These are phyloP conservation scores for Saccharomycopsis sp. DNA, from an alignment of 805 yeast species.

Conservation along the genomic window DNA sequence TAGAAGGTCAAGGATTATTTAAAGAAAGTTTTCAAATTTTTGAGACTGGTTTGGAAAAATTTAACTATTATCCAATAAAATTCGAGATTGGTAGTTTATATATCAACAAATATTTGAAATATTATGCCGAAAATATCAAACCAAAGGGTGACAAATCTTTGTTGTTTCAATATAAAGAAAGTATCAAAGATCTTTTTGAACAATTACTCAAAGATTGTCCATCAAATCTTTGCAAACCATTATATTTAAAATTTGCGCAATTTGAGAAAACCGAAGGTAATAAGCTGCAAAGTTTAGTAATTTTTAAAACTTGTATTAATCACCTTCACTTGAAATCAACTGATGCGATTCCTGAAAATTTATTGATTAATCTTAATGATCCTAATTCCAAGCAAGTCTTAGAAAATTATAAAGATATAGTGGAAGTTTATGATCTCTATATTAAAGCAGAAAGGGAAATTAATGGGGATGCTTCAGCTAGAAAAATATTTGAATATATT, in stretches of 20 bases:
- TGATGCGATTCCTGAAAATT: background rate
- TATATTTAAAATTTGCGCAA: constrained; percentile 46
- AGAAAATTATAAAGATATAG: constrained; percentile 8
- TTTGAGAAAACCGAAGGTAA: constrained; percentile 52
- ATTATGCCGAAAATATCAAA: background rate
- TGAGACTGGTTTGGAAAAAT: constrained; percentile 57
- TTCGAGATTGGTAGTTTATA: constrained; percentile 69
- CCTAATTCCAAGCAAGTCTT: background rate
- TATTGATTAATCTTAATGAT: background rate
- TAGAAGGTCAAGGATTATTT: constrained; percentile 36
- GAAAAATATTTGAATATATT: constrained; percentile 9
- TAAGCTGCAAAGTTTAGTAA: constrained; percentile 36
- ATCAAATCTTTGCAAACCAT: constrained; percentile 32
- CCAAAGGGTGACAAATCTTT: constrained; percentile 22
- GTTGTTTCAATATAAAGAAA: constrained; percentile 28
- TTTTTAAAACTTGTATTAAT: constrained; percentile 42
- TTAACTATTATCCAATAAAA: constrained; percentile 43
- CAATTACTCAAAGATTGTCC: constrained; percentile 49
- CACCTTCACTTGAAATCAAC: constrained; percentile 11
- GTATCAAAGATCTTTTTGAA: constrained; percentile 67
- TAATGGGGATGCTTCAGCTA: background rate
- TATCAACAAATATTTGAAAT: constrained; percentile 37
- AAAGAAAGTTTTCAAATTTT: constrained; percentile 49
- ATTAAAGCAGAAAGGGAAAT: background rate
- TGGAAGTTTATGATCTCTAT: constrained; percentile 4